Percentiles rank a stretch among this genome's conserved stretches.
Conservation (phyloP, 805 yeast species). For the Myxozyma mucilagina region DNA sequence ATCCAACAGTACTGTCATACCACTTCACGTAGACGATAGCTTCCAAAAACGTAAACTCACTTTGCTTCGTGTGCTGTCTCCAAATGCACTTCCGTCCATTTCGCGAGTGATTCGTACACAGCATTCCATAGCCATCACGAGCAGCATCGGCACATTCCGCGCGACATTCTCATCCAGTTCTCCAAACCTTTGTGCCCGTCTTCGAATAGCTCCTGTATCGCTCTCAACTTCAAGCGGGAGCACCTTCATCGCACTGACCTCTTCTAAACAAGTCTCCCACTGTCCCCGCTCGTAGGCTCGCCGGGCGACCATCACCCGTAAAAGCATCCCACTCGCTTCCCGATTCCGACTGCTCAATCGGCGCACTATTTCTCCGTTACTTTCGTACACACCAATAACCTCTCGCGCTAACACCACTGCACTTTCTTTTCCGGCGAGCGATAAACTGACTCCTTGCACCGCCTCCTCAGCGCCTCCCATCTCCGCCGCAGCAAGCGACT, state of each 20-base stretch:
- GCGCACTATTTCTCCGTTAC: slow-evolving; percentile 60
- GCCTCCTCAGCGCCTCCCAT: slow-evolving; percentile 45
- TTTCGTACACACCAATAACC: slow-evolving; percentile 45
- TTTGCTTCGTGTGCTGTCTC: slow-evolving; percentile 30
- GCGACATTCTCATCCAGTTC: slow-evolving; percentile 68
- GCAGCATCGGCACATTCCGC: slow-evolving; percentile 74
- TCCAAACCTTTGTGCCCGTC: slow-evolving; percentile 66
- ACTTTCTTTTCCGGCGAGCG: slow-evolving; percentile 39
- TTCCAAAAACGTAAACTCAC: slow-evolving; percentile 1
- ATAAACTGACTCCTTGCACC: slow-evolving; percentile 35
- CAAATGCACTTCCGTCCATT: slow-evolving; percentile 38
- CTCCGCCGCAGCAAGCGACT: slow-evolving; percentile 69
- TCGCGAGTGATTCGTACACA: slow-evolving; percentile 53
- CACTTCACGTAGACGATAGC: not conserved
- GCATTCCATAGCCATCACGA: slow-evolving; percentile 79
- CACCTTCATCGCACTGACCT: slow-evolving; percentile 60
- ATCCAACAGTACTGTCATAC: not conserved
- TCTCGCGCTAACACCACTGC: slow-evolving; percentile 45
- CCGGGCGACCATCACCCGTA: slow-evolving; percentile 69
- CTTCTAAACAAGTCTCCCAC: slow-evolving; percentile 57
- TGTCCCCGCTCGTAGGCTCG: slow-evolving; percentile 55
- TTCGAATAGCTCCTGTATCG: slow-evolving; percentile 59
- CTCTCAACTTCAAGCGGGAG: slow-evolving; percentile 56
- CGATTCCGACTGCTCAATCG: slow-evolving; percentile 56
- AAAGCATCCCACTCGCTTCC: slow-evolving; percentile 63